Conservation (phyloP, 75 land plant species). For the Selaginella tamariscina region DNA sequence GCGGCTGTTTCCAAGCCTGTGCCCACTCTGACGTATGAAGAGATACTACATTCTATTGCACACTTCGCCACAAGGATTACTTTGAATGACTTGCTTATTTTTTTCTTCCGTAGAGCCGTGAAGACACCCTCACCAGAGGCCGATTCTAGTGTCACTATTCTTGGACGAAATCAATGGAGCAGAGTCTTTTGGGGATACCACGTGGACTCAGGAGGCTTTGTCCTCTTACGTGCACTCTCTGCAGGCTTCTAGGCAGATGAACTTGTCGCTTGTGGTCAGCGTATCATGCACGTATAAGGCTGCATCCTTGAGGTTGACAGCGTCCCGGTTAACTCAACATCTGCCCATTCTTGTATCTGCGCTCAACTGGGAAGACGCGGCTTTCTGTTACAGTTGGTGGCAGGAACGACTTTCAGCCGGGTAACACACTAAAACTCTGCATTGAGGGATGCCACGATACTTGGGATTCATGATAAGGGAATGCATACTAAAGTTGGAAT, state of each 20-base stretch:
- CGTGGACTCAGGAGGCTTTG: neutral
- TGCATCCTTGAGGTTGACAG: neutral
- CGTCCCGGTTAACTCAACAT: neutral
- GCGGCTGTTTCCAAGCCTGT: conserved; percentile 4
- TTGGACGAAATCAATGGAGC: neutral
- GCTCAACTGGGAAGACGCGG: neutral
- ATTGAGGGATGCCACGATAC: neutral
- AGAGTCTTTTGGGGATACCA: neutral
- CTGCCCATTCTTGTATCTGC: neutral
- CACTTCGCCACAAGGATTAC: neutral
- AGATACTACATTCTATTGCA: neutral
- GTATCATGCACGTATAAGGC: neutral
- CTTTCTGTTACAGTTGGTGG: neutral
- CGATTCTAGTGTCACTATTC: neutral
- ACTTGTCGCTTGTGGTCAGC: neutral
- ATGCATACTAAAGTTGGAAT: neutral
- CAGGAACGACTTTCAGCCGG: neutral
- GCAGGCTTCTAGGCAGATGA: neutral
- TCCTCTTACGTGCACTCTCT: neutral
- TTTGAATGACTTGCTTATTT: neutral
- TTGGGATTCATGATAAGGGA: conserved; percentile 1
- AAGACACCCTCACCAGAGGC: neutral
- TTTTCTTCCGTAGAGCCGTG: conserved; percentile 1
- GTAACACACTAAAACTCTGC: neutral
- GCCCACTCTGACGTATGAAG: neutral